Evolutionary conservation across 2,329 filamentous ascomycete genomes (phyloP), one percentile per base, ranked within the genome.

Genomic region (Phaeosphaeriaceae sp.): DNA sequence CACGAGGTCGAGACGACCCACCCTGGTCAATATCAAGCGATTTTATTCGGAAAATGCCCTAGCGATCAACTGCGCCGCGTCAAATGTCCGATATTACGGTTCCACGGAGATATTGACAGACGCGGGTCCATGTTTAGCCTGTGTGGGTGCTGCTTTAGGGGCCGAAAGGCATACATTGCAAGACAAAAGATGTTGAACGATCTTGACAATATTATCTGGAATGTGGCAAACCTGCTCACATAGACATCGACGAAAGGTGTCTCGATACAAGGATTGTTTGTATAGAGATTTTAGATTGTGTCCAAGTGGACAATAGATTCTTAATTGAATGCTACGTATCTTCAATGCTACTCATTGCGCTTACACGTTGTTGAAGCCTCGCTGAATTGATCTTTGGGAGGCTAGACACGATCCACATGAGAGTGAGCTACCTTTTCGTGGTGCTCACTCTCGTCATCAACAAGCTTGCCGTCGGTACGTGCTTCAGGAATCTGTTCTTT

Each of bases 361-460:
- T 44, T 6, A 44, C 3, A 7, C 3, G 5, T 15, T 20, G n/a
- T 44, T 15, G 4, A 20, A 44, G 7, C 20, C 7, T 44, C 17
- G 7, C n/a, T 7, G 15, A 27, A n/a, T 10, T 41, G 20, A 6
- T 19, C 20, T 9, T 11, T 6, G 20, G n/a, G 21, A 15, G 10
- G 10, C 22, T 22, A 50, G 13, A 50, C 48, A 41, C 31, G 48
- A 50, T 50, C 48, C 2, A 63, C 31, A 22, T 57, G 55, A 17
- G 58, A 36, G 1, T 53, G 44, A 31, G 24, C 49, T 15, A 51
- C 54, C 57, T 68, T 69, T 48, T 67, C 62, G 17, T 59, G 54
- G 19, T 65, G 63, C 54, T 68, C 63, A 47, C 58, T 63, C 33
- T 60, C 63, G 25, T 66, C 56, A 24, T 68, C 57, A 0, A 25